Conservation (phyloP, 257 asterid genomes). For the Jasminum sambac region DNA sequence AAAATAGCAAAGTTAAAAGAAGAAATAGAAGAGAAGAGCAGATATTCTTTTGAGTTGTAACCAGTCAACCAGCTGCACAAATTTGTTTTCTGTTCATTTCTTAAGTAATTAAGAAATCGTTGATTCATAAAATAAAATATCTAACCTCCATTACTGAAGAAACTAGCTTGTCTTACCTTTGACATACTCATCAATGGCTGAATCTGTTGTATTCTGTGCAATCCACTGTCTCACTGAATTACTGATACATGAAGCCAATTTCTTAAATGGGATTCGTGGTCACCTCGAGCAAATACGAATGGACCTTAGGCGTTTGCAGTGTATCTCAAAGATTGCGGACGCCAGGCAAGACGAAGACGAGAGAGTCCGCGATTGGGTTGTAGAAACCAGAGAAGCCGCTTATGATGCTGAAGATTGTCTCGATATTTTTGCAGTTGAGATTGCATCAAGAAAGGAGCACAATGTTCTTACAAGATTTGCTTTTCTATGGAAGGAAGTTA, state of each 20-base stretch:
- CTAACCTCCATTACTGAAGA: background rate
- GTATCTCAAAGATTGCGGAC: slow-evolving; percentile 52
- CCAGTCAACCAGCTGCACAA: too few species aligned
- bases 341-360: slow-evolving; percentile 39
- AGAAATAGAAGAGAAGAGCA: too few species aligned
- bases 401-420: slow-evolving; percentile 45
- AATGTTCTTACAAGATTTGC: slow-evolving; percentile 19
- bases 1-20: too few species aligned
- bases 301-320: slow-evolving; percentile 40
- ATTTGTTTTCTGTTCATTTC: too few species aligned
- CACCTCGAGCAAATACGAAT: slow-evolving; percentile 40
- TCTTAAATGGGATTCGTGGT: slow-evolving; percentile 25
- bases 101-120: background rate
- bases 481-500: slow-evolving; percentile 28
- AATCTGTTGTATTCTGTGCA: slow-evolving; percentile 32
- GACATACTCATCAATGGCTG: slow-evolving; percentile 35
- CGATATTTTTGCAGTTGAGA: slow-evolving; percentile 29
- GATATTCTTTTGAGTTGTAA: too few species aligned
- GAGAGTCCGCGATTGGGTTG: slow-evolving; percentile 45
- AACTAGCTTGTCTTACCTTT: background rate
- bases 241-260: slow-evolving; percentile 26
- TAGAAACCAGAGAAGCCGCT: slow-evolving; percentile 47
- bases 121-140: background rate
- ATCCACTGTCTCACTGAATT: slow-evolving; percentile 30
- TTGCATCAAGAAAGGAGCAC: slow-evolving; percentile 25